These are phyloP conservation scores for Lecanoromycetidae sp. DNA, from an alignment of 2,329 filamentous ascomycete genomes.

Conservation along the genomic window DNA sequence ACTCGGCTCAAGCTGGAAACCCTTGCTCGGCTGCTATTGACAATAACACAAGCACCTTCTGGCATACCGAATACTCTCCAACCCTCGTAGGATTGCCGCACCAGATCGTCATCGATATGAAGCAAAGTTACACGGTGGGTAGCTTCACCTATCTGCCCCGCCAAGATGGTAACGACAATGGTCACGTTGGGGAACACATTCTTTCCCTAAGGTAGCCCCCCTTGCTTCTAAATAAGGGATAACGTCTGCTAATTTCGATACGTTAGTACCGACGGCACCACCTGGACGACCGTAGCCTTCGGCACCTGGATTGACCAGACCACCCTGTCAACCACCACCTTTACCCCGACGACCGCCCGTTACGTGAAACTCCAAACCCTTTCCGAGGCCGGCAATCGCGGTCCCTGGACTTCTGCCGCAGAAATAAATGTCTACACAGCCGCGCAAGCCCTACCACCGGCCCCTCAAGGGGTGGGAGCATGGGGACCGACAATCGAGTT, in stretches of 20 bases:
- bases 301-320: slow-evolving; percentile 21
- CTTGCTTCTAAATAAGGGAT: not conserved
- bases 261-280: slow-evolving; percentile 7
- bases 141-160: slow-evolving; percentile 12
- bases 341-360: slow-evolving; percentile 14
- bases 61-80: slow-evolving; percentile 11
- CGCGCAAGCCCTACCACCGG: not conserved
- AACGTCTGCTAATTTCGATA: not conserved
- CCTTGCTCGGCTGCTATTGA: slow-evolving; percentile 9
- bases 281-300: not conserved
- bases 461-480: slow-evolving; percentile 1
- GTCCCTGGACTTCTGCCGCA: slow-evolving; percentile 11
- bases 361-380: slow-evolving; percentile 14
- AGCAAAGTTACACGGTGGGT: slow-evolving; percentile 2
- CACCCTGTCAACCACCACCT: slow-evolving; percentile 12
- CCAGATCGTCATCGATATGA: slow-evolving; percentile 13
- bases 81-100: slow-evolving; percentile 5
- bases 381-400: slow-evolving; percentile 16
- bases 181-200: slow-evolving; percentile 14
- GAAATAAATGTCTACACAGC: slow-evolving; percentile 14
- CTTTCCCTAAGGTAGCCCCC: slow-evolving; percentile 12
- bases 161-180: slow-evolving; percentile 7
- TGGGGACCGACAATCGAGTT: slow-evolving; percentile 17
- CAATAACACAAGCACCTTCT: slow-evolving; percentile 9
- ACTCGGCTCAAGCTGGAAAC: slow-evolving; percentile 8